Evolutionary conservation across 225 moss, liverwort and hornwort genomes (phyloP).

Genomic region (Neckera pumila): DNA sequence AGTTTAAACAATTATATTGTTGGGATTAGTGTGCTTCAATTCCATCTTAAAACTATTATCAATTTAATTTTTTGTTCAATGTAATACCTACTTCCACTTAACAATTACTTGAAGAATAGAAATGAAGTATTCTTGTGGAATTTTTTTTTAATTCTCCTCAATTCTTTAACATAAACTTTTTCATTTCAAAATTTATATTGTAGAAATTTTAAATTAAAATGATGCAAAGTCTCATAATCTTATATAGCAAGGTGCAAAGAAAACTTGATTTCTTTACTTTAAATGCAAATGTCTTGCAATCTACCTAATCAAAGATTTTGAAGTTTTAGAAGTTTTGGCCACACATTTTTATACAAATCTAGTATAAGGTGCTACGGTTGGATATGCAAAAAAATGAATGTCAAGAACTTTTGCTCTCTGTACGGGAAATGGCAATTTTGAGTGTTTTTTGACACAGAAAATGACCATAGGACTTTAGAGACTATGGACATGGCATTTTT

Average conservation of each 20-base stretch:
- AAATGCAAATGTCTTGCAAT: neutral
- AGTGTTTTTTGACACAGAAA: neutral
- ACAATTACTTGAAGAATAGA: neutral
- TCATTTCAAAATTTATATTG: neutral
- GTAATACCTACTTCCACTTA: accelerated
- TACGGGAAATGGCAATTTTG: neutral
- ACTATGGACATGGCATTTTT: too few species aligned
- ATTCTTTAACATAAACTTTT: accelerated
- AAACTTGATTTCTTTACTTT: accelerated
- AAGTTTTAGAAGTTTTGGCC: neutral
- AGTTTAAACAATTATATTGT: too few species aligned
- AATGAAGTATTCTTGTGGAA: accelerated
- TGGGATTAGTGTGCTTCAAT: neutral
- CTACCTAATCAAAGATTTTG: accelerated
- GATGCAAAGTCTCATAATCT: neutral
- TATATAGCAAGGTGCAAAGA: too few species aligned
- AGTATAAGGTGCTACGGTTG: accelerated
- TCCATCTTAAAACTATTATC: neutral
- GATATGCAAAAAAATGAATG: neutral
- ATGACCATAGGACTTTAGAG: accelerated
- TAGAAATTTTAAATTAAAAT: neutral
- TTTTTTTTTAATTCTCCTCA: neutral
- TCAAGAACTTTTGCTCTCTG: accelerated
- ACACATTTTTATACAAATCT: neutral
- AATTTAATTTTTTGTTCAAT: neutral